Evolutionary conservation across 768 basidiomycete genomes (phyloP), one percentile per base, ranked within the genome.

Genomic region (Leccinum aurantiacum): DNA sequence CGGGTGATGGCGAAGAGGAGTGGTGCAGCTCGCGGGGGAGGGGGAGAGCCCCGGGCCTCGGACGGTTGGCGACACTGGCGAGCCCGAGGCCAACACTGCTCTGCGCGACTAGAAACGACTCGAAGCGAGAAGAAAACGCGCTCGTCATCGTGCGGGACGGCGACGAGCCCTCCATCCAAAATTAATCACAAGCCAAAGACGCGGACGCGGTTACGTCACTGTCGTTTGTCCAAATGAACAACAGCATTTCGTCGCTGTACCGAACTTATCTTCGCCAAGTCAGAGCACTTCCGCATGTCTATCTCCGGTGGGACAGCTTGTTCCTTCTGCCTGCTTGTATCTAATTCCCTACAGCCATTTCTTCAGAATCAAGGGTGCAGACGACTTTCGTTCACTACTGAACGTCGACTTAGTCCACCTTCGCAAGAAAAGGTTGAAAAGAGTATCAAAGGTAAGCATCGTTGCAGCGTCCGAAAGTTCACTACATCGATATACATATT

Each of bases 281-380:
- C 57, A 69, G 68, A 54, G 68, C 70, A n/a, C 75, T 83, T 41
- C 82, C 82, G 9, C 78, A 80, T 56, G 57, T 64, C 14, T 78
- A 83, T 67, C 77, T 83, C 59, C 79, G 81, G 82, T 82, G 62
- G 4, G 68, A 51, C 31, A 24, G 38, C 61, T 66, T 37, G 15
- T 29, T 19, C 7, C 24, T 11, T 2, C 3, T 25, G 24, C 22
- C 15, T 9, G 25, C 24, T 8, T 13, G 50, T 38, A 53, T 51
- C 63, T 64, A 33, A 67, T 47, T 1, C 11, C 3, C 35, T 38
- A 3, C 67, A 90, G 89, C 29, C 81, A 81, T 53, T 90, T 90
- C 70, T 91, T 84, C 72, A 80, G 78, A 60, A 68, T 88, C 55
- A 85, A 85, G 65, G 79, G 78, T 25, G 76, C 75, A 31, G 83